Evolutionary conservation across 2,329 filamentous ascomycete genomes (phyloP).

Genomic region (Sphaceloma murrayae): DNA sequence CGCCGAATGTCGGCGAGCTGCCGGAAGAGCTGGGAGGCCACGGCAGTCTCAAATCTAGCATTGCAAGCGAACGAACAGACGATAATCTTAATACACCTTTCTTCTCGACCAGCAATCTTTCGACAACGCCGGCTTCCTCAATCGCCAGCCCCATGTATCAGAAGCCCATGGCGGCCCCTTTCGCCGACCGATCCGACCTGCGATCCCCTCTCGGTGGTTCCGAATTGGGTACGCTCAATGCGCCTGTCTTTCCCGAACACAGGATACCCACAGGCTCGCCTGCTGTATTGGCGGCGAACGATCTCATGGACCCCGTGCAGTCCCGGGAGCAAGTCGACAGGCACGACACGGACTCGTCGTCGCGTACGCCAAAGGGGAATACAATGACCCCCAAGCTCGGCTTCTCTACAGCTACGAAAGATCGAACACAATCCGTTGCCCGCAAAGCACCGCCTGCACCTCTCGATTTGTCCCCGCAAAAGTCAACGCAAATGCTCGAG

Average conservation of each 20-base stretch:
- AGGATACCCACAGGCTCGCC: conserved; percentile 12
- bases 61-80: conserved; percentile 11
- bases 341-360: neutral
- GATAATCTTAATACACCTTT: conserved; percentile 13
- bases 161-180: conserved; percentile 15
- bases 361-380: neutral
- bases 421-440: conserved; percentile 35
- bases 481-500: conserved; percentile 34
- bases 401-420: conserved; percentile 26
- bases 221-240: neutral
- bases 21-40: conserved; percentile 4
- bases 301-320: conserved; percentile 3
- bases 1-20: conserved; percentile 20
- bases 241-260: conserved; percentile 10
- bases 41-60: conserved; percentile 10
- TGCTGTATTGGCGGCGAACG: neutral
- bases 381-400: conserved; percentile 13
- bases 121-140: conserved; percentile 10
- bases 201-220: conserved; percentile 4
- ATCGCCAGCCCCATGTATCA: conserved; percentile 14
- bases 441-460: conserved; percentile 81
- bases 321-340: neutral
- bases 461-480: conserved; percentile 52
- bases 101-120: neutral
- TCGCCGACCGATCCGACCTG: neutral